phyloP scores from a whole-genome alignment of 108 stramenopile genomes.

The Phaeodactylum tricornutum region DNA sequence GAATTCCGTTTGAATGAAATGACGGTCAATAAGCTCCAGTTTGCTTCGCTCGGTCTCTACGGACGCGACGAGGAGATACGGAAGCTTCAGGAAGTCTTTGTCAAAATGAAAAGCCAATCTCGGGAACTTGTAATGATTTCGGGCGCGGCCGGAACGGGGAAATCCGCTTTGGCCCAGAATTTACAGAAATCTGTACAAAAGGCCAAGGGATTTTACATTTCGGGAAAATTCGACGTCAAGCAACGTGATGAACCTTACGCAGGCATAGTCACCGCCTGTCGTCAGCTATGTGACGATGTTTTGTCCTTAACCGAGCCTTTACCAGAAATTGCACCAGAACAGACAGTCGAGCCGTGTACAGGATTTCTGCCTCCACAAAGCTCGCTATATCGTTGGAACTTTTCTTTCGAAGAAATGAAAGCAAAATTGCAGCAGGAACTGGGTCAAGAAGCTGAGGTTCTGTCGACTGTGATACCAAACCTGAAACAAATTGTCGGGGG shows the following conservation, averaged over 20 bases:
- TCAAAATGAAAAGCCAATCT: background rate
- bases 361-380: no score
- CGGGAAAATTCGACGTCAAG: slow-evolving; percentile 9
- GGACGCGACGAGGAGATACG: slow-evolving; percentile 4
- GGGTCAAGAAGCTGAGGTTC: background rate
- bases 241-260: slow-evolving; percentile 6
- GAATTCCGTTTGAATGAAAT: no score
- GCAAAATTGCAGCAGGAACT: no score
- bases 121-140: slow-evolving; percentile 2
- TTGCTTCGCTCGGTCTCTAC: slow-evolving; percentile 4
- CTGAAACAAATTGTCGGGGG: background rate
- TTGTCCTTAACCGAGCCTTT: background rate
- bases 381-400: no score
- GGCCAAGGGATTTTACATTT: background rate
- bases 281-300: background rate
- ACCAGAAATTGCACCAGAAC: background rate
- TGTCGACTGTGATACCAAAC: background rate
- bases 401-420: no score
- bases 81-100: background rate
- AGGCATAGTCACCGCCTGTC: slow-evolving; percentile 8
- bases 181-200: background rate
- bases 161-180: slow-evolving; percentile 2
- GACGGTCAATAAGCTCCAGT: slow-evolving; percentile 10
- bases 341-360: no score
- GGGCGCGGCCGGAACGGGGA: slow-evolving; percentile 5